Evolutionary conservation across 495 filamentous ascomycete genomes (phyloP), one percentile per base, ranked within the genome.

Genomic region (Lineolata rhizophorae): DNA sequence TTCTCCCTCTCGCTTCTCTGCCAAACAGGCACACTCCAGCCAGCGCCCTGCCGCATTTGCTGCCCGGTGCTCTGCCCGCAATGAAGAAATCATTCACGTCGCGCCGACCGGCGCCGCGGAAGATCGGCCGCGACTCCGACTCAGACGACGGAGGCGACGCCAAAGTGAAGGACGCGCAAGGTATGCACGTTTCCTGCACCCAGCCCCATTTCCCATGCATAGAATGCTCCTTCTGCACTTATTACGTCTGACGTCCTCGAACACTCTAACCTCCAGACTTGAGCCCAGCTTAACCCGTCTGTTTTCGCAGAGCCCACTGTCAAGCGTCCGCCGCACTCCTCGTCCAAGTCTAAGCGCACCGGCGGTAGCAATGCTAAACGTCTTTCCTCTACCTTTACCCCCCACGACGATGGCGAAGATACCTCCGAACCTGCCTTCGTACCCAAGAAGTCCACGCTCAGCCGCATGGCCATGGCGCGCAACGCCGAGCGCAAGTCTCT

Each of bases 381-480:
- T 17, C 64, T 70, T 14, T 61, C 67, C 3, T 70, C 74, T 74
- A 8, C 65, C 67, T 9, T 55, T 90, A 18, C 87, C 83, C 0
- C 91, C 92, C 44, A 75, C 70, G 3, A 59, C 67, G 22, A 25
- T 0, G 65, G 65, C 14, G 64, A 66, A 27, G 65, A 62, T 14
- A 45, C 64, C 53, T 25, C 41, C 5, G 61, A 63, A 16, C 65
- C 67, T 37, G 55, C 71, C 0, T 64, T 75, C 32, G 61, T 67
- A 3, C 68, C 74, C 0, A 92, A 76, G 51, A 76, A 77, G 47
- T 55, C 64, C 4, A 65, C 57, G 9, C 61, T 91, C 5, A 73
- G 75, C 15, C 61, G 76, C 28, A 61, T 71, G 34, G 70, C 70
- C 1, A 54, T 80, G 6, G 76, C 87, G 44, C 71, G 69, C 34